These are phyloP conservation scores for Gonapodya sp. DNA, from an alignment of 192 early-diverging fungal species.

Conservation along the genomic window DNA sequence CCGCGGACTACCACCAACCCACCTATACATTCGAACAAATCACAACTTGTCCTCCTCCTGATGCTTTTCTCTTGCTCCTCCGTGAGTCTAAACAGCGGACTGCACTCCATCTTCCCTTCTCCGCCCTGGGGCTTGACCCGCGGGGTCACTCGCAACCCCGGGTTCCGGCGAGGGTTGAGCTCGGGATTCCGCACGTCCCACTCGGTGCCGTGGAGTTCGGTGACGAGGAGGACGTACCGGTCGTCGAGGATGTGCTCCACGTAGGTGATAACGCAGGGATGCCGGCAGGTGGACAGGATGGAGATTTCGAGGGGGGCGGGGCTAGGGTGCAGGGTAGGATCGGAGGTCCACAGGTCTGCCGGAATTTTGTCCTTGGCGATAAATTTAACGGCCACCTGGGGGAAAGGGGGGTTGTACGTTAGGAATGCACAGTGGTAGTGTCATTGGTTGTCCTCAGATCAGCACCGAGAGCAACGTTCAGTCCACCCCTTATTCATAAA, in stretches of 20 bases:
- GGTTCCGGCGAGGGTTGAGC: slow-evolving; percentile 25
- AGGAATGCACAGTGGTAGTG: no score
- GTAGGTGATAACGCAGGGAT: slow-evolving; percentile 36
- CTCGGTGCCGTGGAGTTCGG: slow-evolving; percentile 35
- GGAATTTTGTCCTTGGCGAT: slow-evolving; percentile 31
- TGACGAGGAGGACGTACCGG: slow-evolving; percentile 33
- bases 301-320: slow-evolving; percentile 27
- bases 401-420: no score
- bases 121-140: neutral
- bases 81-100: slow-evolving; percentile 20
- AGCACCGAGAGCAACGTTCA: no score
- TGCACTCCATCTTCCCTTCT: slow-evolving; percentile 17
- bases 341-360: slow-evolving; percentile 23
- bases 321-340: neutral
- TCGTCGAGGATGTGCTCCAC: slow-evolving; percentile 31
- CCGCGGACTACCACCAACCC: neutral
- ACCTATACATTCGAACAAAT: slow-evolving; percentile 45
- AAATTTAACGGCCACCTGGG: slow-evolving; percentile 45
- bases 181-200: slow-evolving; percentile 27
- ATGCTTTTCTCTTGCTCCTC: slow-evolving; percentile 28
- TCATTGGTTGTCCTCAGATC: no score
- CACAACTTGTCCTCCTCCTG: slow-evolving; percentile 27
- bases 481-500: no score
- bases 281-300: slow-evolving; percentile 23
- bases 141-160: slow-evolving; percentile 21